Conservation (phyloP, 2,329 filamentous ascomycete genomes). For the Colletotrichum scovillei region DNA sequence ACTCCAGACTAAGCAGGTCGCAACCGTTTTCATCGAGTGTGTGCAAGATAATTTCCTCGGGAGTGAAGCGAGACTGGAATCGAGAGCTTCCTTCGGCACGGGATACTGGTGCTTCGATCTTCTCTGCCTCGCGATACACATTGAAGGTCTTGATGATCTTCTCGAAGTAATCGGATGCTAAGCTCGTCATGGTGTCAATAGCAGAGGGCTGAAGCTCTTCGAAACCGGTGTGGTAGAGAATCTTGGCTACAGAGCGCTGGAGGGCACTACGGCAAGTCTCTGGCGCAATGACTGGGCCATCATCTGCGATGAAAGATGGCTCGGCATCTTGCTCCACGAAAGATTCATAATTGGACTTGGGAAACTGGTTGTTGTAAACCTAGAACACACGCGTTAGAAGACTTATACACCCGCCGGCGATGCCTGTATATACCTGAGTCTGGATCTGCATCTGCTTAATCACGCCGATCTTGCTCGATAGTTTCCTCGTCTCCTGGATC, state of each 20-base stretch:
- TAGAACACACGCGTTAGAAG: slow-evolving; percentile 47
- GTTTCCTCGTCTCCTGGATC: slow-evolving; percentile 95
- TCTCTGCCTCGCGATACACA: slow-evolving; percentile 85
- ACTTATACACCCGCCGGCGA: not conserved
- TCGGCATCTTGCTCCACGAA: slow-evolving; percentile 90
- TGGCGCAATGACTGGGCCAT: slow-evolving; percentile 87
- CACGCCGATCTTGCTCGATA: slow-evolving; percentile 95
- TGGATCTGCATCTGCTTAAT: slow-evolving; percentile 99
- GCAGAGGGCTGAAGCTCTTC: slow-evolving; percentile 97
- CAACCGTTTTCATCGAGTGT: slow-evolving; percentile 86
- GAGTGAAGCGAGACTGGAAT: slow-evolving; percentile 76
- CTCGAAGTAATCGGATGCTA: slow-evolving; percentile 89
- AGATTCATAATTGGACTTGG: slow-evolving; percentile 91
- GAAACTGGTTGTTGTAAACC: slow-evolving; percentile 98
- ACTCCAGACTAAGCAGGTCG: slow-evolving; percentile 83
- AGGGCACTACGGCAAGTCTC: slow-evolving; percentile 85
- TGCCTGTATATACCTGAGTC: slow-evolving; percentile 75
- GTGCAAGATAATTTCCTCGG: slow-evolving; percentile 89
- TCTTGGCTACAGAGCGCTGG: slow-evolving; percentile 90
- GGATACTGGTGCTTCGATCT: slow-evolving; percentile 66
- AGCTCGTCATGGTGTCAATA: slow-evolving; percentile 88
- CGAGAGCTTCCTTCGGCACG: slow-evolving; percentile 53
- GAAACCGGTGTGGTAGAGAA: slow-evolving; percentile 96
- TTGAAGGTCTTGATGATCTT: slow-evolving; percentile 85
- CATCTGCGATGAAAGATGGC: slow-evolving; percentile 88